Conservation (phyloP, 2,329 filamentous ascomycete genomes). For the Ascocoryne sarcoides region DNA sequence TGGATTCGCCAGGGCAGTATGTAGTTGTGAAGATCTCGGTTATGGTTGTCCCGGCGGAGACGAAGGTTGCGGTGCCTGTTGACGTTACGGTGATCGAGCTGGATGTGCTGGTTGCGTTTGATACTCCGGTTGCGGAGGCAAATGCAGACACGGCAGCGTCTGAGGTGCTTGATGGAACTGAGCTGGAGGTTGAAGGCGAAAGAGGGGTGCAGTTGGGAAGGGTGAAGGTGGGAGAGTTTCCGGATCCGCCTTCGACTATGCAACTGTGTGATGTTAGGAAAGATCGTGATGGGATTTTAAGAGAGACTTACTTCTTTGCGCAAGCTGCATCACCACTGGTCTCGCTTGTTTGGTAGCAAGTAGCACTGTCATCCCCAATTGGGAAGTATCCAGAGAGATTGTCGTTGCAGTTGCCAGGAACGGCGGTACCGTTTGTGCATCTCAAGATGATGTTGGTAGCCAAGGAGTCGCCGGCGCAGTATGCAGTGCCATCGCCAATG, state of each 20-base stretch:
- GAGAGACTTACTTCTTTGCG: constrained; percentile 33
- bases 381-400: constrained; percentile 38
- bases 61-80: constrained; percentile 13
- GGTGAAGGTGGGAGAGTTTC: constrained; percentile 30
- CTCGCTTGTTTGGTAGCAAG: constrained; percentile 34
- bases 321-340: constrained; percentile 38
- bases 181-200: constrained; percentile 7
- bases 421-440: constrained; percentile 34
- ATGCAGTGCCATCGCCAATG: constrained; percentile 31
- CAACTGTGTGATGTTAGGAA: constrained; percentile 27
- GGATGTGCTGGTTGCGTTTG: constrained; percentile 2
- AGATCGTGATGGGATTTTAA: neutral
- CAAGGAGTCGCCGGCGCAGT: constrained; percentile 34
- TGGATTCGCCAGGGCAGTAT: constrained; percentile 5
- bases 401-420: constrained; percentile 36
- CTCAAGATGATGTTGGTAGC: constrained; percentile 40
- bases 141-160: too few relatives aligned
- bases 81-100: constrained; percentile 14
- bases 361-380: constrained; percentile 28
- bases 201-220: constrained; percentile 26
- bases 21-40: constrained; percentile 12
- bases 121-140: constrained; percentile 7
- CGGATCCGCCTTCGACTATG: constrained; percentile 34
- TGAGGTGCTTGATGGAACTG: constrained; percentile 6
- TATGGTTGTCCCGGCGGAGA: constrained; percentile 13